phyloP scores from a whole-genome alignment of 768 basidiomycete species.

The Mrakia frigida region DNA sequence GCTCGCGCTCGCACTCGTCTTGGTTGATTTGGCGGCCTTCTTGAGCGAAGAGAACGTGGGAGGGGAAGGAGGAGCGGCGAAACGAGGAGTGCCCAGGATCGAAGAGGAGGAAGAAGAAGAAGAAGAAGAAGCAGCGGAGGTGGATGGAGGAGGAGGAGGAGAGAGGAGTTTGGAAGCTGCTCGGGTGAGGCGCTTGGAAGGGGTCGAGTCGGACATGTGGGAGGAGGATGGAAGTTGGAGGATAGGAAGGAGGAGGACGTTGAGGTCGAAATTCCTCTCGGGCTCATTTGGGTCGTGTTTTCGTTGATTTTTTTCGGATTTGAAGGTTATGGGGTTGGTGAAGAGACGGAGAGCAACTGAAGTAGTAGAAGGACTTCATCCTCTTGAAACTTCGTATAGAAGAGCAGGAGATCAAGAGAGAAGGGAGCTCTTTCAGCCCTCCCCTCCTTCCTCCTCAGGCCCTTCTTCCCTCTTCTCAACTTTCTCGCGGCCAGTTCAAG shows the following conservation, averaged over 20 bases:
- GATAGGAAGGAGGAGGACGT: neutral
- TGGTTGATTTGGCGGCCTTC: neutral
- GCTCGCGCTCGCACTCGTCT: neutral
- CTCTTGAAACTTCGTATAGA: too few relatives aligned
- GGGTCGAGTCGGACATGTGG: neutral
- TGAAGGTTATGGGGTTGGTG: too few relatives aligned
- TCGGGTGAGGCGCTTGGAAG: slow-evolving; percentile 12
- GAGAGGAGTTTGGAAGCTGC: slow-evolving; percentile 9
- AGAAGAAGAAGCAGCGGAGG: neutral
- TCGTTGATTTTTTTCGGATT: too few relatives aligned
- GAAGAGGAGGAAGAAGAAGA: neutral
- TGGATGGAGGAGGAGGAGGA: neutral
- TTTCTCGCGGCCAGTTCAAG: too few relatives aligned
- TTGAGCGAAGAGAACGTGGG: neutral
- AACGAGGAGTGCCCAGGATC: neutral
- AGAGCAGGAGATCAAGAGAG: too few relatives aligned
- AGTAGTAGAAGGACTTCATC: too few relatives aligned
- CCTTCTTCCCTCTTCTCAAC: too few relatives aligned
- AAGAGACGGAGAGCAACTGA: too few relatives aligned
- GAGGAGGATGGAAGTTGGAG: neutral
- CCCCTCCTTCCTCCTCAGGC: too few relatives aligned
- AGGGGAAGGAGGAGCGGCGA: slow-evolving; percentile 11
- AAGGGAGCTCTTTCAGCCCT: too few relatives aligned
- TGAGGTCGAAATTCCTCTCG: neutral
- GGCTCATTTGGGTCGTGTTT: too few relatives aligned